A percentile compares a stretch with the other conserved stretches of the same genome.
Conservation (phyloP, 192 early-diverging fungal genomes). For the Phycomyces blakesleeanus region DNA sequence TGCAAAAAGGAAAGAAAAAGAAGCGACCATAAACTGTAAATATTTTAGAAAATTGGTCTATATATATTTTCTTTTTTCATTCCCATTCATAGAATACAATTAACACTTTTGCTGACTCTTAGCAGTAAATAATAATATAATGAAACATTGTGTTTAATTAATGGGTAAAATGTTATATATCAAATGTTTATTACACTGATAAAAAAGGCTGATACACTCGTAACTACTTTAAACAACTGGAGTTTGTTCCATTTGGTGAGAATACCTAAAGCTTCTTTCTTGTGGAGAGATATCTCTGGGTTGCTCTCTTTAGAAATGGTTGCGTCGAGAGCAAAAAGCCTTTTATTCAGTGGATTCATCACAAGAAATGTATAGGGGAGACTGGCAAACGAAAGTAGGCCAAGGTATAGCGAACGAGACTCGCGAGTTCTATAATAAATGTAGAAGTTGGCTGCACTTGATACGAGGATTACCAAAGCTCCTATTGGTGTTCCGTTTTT, state of each 20-base stretch:
- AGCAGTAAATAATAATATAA: no score
- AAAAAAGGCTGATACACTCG: no score
- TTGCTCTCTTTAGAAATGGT: neutral
- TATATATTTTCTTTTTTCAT: no score
- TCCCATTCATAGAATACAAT: no score
- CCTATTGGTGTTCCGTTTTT: no score
- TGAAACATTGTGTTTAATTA: no score
- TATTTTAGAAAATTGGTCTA: neutral
- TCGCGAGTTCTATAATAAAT: neutral
- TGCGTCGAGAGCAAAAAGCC: neutral
- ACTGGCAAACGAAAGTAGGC: neutral
- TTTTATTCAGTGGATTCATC: neutral
- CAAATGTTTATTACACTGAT: no score
- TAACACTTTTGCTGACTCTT: no score
- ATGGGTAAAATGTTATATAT: no score
- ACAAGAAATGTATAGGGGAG: neutral
- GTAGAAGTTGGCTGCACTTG: neutral
- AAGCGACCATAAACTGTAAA: conserved; percentile 1
- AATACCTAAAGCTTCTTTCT: neutral
- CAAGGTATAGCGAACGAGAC: neutral
- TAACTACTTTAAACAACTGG: no score
- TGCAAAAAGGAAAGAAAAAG: conserved; percentile 6
- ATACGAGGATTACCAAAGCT: no score
- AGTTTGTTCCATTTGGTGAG: no score
- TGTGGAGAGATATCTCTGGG: neutral